Evolutionary conservation across 148 eudicot genomes (phyloP).

Genomic region (Silene uniflora): DNA sequence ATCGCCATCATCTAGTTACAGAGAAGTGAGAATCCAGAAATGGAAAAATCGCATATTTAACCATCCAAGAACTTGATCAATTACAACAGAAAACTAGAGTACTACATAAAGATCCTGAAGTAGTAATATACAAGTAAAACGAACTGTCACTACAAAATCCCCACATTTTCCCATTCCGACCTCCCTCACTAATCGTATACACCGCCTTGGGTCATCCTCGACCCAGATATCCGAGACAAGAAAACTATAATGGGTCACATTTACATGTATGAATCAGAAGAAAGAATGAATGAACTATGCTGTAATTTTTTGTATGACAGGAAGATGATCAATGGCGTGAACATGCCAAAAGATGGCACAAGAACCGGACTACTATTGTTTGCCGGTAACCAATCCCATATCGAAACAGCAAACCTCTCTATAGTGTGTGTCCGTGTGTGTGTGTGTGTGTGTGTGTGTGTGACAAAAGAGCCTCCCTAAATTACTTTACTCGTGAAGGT

Average conservation of each 20-base stretch:
- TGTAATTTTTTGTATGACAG: slow-evolving; percentile 25
- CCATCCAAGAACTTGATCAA: not conserved
- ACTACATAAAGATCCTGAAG: slow-evolving; percentile 13
- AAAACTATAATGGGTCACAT: slow-evolving; percentile 15
- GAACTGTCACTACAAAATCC: slow-evolving; percentile 25
- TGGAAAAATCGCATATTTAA: too few species aligned
- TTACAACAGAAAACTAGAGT: slow-evolving; percentile 8
- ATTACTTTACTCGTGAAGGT: slow-evolving; percentile 52
- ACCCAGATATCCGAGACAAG: slow-evolving; percentile 5
- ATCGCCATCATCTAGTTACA: too few species aligned
- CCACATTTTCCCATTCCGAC: slow-evolving; percentile 9
- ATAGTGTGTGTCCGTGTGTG: not conserved
- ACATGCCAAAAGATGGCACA: too few species aligned
- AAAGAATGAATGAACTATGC: slow-evolving; percentile 34
- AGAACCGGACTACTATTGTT: slow-evolving; percentile 4
- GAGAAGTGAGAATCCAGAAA: too few species aligned
- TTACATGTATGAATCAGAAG: slow-evolving; percentile 29
- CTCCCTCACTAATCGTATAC: slow-evolving; percentile 21
- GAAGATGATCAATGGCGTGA: not conserved
- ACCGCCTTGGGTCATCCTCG: slow-evolving; percentile 21
- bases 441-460: not conserved
- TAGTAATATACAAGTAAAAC: slow-evolving; percentile 28
- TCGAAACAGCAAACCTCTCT: not conserved
- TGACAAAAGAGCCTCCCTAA: not conserved
- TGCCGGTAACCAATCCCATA: slow-evolving; percentile 2